Base-by-base conservation (phyloP, 257 asterid genomes). In the Hygrophila difformis region DNA sequence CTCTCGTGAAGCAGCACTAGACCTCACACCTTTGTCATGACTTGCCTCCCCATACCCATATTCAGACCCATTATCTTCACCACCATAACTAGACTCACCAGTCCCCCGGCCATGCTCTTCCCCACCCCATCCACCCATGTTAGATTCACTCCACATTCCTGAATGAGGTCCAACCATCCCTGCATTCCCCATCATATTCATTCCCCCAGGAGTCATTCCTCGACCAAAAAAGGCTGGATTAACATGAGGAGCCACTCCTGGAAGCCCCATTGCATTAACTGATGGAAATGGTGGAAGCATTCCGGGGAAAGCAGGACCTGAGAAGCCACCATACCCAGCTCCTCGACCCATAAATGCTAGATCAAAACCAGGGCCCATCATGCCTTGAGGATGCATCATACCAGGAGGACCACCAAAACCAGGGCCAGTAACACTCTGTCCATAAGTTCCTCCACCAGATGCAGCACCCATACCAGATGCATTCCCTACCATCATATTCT, bases 241-340 rank as follows among this genome's bases (percentile, higher is more conserved):
- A 29, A 89, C 93, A 61, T 85, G 98, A 18, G 96, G 98, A 51
- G 96, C 98, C 42, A 89, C 96, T 47, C 97, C 97, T 51, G 87
- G 94, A 65, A 89, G 68, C 52, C 97, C 96, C 67, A 88, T 84
- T 46, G 61, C 50, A 29, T 85, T 94, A 21, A 89, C 92, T 10
- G 73, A 88, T 19, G 79, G 92, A 60, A 73, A 86, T 6, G 86
- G 78, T 60, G 93, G 66, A 23, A 86, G 22, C 73, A 89, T 80
- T 28, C 94, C 93, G 6, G 85, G 70, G 60, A 73, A 86, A 13
- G 70, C 54, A 34, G 86, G 98, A 12, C 93, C 94, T 7, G 88
- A 66, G 54, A 75, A 89, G 38, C 91, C 91, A 34, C 93, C 96
- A 50, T 82, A 89, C 52, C 83, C 69, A 50, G 76, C 88, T 56